Conservation (phyloP, 192 early-diverging fungal species). For the Coemansia javaensis region DNA sequence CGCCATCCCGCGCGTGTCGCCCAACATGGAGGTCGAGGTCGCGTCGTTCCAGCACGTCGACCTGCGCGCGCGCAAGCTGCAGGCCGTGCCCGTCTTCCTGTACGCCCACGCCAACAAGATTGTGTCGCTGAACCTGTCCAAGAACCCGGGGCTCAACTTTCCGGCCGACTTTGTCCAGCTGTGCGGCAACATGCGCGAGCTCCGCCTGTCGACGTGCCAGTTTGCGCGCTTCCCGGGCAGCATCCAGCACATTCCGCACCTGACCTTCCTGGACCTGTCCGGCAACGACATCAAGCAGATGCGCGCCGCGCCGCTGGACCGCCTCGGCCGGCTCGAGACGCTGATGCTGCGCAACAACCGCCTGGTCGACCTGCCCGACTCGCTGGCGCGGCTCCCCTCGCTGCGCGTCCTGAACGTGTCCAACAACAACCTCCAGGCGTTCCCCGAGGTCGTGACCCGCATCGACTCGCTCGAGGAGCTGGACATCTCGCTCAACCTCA, state of each 20-base stretch:
- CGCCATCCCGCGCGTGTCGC: slow-evolving; percentile 50
- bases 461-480: slow-evolving; percentile 61
- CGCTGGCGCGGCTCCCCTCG: slow-evolving; percentile 53
- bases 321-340: slow-evolving; percentile 55
- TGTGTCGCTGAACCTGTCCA: slow-evolving; percentile 72
- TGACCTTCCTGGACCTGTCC: slow-evolving; percentile 72
- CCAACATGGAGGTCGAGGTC: slow-evolving; percentile 49
- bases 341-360: slow-evolving; percentile 71
- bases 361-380: slow-evolving; percentile 64
- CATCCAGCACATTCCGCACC: slow-evolving; percentile 56
- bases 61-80: slow-evolving; percentile 65
- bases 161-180: slow-evolving; percentile 79
- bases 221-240: slow-evolving; percentile 63
- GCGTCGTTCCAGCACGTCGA: slow-evolving; percentile 61
- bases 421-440: slow-evolving; percentile 70
- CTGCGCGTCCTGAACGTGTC: slow-evolving; percentile 68
- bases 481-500: slow-evolving; percentile 80
- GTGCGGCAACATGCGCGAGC: slow-evolving; percentile 60
- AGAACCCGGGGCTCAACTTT: slow-evolving; percentile 74
- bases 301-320: slow-evolving; percentile 59
- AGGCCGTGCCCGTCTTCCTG: slow-evolving; percentile 75
- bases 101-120: slow-evolving; percentile 69
- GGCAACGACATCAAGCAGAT: slow-evolving; percentile 69
- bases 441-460: slow-evolving; percentile 63
- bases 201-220: slow-evolving; percentile 69